phyloP scores from a whole-genome alignment of 345 rosid genomes.

The Acer saccharum region DNA sequence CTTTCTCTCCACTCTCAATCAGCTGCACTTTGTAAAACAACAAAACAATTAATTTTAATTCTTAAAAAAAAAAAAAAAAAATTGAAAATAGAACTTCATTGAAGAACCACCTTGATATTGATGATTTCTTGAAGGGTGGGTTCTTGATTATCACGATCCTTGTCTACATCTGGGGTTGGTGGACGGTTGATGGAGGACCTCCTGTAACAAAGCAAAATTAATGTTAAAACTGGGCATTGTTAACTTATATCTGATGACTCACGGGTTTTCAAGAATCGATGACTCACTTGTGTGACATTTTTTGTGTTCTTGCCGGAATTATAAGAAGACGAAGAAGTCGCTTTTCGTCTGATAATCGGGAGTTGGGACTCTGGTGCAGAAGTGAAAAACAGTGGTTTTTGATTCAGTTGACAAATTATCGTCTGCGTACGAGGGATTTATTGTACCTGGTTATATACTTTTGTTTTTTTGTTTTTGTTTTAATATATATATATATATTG shows the following conservation, averaged over 20 bases:
- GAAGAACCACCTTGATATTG: slow-evolving; percentile 55
- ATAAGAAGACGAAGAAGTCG: neutral
- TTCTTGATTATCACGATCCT: slow-evolving; percentile 38
- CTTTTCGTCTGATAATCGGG: neutral
- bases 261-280: neutral
- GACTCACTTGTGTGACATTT: slow-evolving; percentile 14
- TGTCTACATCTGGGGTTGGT: slow-evolving; percentile 59
- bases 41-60: neutral
- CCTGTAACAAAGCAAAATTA: slow-evolving; percentile 29
- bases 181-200: slow-evolving; percentile 71
- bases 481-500: no score
- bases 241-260: neutral
- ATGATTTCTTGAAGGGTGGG: slow-evolving; percentile 62
- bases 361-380: neutral
- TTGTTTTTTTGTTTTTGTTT: no score
- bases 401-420: neutral
- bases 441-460: no score
- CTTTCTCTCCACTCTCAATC: slow-evolving; percentile 77
- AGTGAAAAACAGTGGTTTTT: neutral
- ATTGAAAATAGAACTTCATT: neutral
- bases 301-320: neutral
- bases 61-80: neutral
- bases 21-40: slow-evolving; percentile 32
- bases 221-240: neutral
- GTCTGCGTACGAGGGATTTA: neutral